Evolutionary conservation across 345 rosid species (phyloP).

Genomic region (Eucalyptus viminalis): DNA sequence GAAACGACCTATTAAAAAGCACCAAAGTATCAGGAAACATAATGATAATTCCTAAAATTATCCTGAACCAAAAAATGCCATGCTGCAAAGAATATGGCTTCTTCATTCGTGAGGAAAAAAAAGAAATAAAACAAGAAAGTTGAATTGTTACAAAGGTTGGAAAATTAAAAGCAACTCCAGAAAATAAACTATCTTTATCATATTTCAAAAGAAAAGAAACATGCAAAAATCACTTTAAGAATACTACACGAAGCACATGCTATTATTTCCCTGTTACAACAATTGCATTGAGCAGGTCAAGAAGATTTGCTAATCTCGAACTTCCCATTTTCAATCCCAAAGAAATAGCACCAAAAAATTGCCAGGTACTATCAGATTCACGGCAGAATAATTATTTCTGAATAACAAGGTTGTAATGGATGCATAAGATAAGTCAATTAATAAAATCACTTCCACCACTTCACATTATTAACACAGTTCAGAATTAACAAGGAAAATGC

Average conservation of each 20-base stretch:
- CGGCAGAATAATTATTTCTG: neutral
- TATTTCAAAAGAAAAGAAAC: neutral
- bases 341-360: neutral
- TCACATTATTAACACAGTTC: neutral
- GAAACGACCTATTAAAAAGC: slow-evolving; percentile 55
- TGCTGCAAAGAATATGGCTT: neutral
- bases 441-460: neutral
- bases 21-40: neutral
- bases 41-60: neutral
- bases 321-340: neutral
- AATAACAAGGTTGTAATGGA: neutral
- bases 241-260: neutral
- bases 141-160: neutral
- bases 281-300: neutral
- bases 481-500: neutral
- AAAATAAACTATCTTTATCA: neutral
- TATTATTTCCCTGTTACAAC: neutral
- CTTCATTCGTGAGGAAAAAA: neutral
- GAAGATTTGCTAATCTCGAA: neutral
- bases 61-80: neutral
- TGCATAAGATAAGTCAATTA: neutral
- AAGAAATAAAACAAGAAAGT: neutral
- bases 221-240: neutral
- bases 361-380: neutral
- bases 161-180: neutral